phyloP scores from a whole-genome alignment of 2,329 filamentous ascomycete genomes.

The Juglanconis juglandina region DNA sequence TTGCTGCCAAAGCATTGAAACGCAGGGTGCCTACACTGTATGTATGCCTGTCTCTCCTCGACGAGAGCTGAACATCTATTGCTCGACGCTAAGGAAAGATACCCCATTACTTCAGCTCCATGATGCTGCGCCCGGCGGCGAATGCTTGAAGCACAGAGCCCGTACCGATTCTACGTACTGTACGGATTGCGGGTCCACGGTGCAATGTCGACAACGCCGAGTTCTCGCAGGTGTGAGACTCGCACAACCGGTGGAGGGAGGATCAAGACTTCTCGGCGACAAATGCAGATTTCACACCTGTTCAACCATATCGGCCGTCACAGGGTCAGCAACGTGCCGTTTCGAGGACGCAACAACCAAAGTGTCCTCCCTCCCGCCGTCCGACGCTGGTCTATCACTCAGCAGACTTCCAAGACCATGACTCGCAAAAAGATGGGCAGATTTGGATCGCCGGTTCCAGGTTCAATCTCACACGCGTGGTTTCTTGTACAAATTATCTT shows the following conservation, averaged over 20 bases:
- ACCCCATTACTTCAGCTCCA: background rate
- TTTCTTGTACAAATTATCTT: too few species aligned
- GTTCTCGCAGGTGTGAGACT: background rate
- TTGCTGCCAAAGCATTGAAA: slow-evolving; percentile 7
- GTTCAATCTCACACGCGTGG: background rate
- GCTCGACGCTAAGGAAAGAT: background rate
- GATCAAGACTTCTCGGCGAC: background rate
- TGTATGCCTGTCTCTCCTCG: background rate
- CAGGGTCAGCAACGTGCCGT: background rate
- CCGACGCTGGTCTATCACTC: background rate
- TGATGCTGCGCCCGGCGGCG: background rate
- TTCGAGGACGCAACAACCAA: background rate
- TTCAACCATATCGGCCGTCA: background rate
- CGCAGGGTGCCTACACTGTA: slow-evolving; percentile 6
- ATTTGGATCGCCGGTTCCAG: background rate
- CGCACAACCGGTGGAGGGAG: too few species aligned
- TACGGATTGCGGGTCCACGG: background rate
- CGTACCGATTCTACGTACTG: background rate
- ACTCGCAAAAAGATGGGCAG: background rate
- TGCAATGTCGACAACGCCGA: background rate
- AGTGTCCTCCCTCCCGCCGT: background rate
- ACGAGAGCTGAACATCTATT: slow-evolving; percentile 3
- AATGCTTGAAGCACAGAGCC: background rate
- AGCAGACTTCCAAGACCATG: background rate
- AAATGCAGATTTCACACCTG: background rate